Percentiles rank a stretch among this genome's conserved stretches.
Conservation (phyloP, 2,329 filamentous ascomycete species). For the Pseudogymnoascus sp. region DNA sequence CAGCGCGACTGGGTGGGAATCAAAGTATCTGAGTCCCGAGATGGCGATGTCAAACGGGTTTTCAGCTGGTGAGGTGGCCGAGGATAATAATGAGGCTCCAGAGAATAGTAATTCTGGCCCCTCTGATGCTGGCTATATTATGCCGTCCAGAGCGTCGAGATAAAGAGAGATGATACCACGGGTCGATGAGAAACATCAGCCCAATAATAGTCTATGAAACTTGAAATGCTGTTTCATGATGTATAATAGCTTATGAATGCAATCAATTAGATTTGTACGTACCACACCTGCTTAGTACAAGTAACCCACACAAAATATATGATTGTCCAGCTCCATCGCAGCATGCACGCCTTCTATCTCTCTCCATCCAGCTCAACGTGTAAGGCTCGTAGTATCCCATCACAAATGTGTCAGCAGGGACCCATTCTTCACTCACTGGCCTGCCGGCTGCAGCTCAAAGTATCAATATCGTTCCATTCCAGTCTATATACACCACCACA, state of each 20-base stretch:
- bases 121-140: not conserved
- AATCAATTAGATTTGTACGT: not conserved
- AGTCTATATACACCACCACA: slow-evolving; percentile 21
- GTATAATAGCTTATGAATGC: not conserved
- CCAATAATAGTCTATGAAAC: not conserved
- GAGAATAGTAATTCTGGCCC: not conserved
- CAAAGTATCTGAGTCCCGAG: slow-evolving; percentile 4
- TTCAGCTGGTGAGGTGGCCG: not conserved
- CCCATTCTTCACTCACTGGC: not conserved
- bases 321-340: not conserved
- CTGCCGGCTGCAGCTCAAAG: not conserved
- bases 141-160: not conserved
- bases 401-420: not conserved
- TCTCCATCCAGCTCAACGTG: not conserved
- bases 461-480: slow-evolving; percentile 8
- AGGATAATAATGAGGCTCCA: not conserved
- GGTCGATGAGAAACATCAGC: not conserved
- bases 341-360: not conserved
- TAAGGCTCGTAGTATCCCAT: not conserved
- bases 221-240: not conserved
- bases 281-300: not conserved
- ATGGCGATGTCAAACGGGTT: slow-evolving; percentile 1
- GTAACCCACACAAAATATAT: not conserved
- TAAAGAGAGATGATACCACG: not conserved
- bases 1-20: slow-evolving; percentile 1